These are phyloP conservation scores for Pulchroboletus neoregius DNA, from an alignment of 1,284 basidiomycete genomes.

Conservation along the genomic window DNA sequence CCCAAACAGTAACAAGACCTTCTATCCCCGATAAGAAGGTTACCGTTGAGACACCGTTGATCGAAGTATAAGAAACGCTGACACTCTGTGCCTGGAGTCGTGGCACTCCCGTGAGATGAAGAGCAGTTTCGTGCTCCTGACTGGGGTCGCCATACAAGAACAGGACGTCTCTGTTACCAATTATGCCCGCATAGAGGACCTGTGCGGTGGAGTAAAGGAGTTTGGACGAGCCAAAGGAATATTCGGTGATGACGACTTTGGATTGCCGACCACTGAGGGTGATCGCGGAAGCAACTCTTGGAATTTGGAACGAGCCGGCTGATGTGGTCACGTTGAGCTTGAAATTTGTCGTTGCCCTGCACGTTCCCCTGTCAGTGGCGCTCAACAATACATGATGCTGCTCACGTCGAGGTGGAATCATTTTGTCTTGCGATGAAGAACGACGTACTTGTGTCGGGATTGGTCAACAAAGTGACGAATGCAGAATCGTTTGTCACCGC, in stretches of 20 bases:
- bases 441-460: constrained; percentile 58
- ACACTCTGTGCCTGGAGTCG: constrained; percentile 34
- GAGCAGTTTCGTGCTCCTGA: constrained; percentile 58
- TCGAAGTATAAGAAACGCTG: constrained; percentile 33
- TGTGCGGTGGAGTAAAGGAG: constrained; percentile 65
- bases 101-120: constrained; percentile 46
- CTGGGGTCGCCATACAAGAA: constrained; percentile 60
- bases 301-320: constrained; percentile 49
- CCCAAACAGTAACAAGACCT: constrained; percentile 60
- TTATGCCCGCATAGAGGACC: constrained; percentile 62
- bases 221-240: constrained; percentile 56
- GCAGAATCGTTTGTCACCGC: constrained; percentile 46
- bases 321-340: constrained; percentile 54
- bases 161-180: constrained; percentile 63
- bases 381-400: constrained; percentile 6
- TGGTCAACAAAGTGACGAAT: constrained; percentile 62
- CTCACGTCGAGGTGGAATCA: constrained; percentile 64
- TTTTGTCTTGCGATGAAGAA: constrained; percentile 72
- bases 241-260: constrained; percentile 66
- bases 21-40: constrained; percentile 51
- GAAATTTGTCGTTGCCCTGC: constrained; percentile 49
- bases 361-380: constrained; percentile 6
- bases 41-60: constrained; percentile 37
- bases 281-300: constrained; percentile 47
- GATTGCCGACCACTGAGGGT: constrained; percentile 65